Conservation (phyloP, 2,329 filamentous ascomycete species). For the Ophiosphaerella herpotricha region DNA sequence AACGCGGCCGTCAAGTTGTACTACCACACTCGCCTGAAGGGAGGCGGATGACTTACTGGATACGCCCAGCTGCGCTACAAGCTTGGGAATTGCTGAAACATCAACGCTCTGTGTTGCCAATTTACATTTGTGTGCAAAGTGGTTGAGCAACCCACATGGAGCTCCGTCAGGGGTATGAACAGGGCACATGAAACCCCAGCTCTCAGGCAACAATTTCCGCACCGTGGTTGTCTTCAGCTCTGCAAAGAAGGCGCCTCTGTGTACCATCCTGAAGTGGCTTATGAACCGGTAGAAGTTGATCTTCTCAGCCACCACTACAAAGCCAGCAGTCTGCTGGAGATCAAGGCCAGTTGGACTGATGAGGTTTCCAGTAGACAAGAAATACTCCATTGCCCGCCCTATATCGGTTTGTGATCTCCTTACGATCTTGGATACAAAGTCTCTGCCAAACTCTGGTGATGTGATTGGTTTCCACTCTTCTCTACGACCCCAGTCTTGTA, state of each 20-base stretch:
- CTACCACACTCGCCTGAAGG: slow-evolving; percentile 79
- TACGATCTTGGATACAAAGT: slow-evolving; percentile 80
- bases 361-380: slow-evolving; percentile 92
- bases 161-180: slow-evolving; percentile 97
- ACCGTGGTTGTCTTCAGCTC: slow-evolving; percentile 97
- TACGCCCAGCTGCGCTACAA: slow-evolving; percentile 80
- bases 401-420: slow-evolving; percentile 85
- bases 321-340: slow-evolving; percentile 91
- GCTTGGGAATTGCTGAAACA: slow-evolving; percentile 71
- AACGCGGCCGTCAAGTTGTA: slow-evolving; percentile 88
- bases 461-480: slow-evolving; percentile 66
- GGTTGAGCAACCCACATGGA: slow-evolving; percentile 92
- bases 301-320: slow-evolving; percentile 96
- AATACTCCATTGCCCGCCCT: slow-evolving; percentile 87
- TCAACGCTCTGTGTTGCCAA: slow-evolving; percentile 79
- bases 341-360: slow-evolving; percentile 90
- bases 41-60: slow-evolving; percentile 76
- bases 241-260: slow-evolving; percentile 98
- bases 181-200: slow-evolving; percentile 96
- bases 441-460: slow-evolving; percentile 73
- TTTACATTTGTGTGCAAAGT: slow-evolving; percentile 92
- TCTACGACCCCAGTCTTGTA: slow-evolving; percentile 60
- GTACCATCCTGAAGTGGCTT: slow-evolving; percentile 98
- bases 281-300: slow-evolving; percentile 99
- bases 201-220: slow-evolving; percentile 91